Evolutionary conservation across 139 green algal genomes (phyloP).

Genomic region (Coelastrella sp.): DNA sequence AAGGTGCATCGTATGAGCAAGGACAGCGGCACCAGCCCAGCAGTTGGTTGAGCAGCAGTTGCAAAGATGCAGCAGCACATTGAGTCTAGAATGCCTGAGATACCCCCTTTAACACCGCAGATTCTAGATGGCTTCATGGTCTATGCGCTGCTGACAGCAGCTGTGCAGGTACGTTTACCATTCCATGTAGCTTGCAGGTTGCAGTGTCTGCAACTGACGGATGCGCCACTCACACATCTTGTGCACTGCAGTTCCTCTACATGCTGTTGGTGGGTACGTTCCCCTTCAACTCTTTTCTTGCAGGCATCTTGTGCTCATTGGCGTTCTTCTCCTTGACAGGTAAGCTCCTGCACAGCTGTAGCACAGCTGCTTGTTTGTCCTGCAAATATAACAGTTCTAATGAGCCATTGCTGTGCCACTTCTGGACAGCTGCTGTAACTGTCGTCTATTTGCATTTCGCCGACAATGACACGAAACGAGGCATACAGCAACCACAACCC

Average conservation of each 20-base stretch:
- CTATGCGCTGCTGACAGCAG: slow-evolving; percentile 68
- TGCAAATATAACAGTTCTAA: too few species aligned
- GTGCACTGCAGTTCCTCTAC: slow-evolving; percentile 78
- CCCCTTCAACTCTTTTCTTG: slow-evolving; percentile 92
- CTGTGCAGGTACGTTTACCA: slow-evolving; percentile 62
- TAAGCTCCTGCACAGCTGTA: slow-evolving; percentile 33
- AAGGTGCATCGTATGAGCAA: slow-evolving; percentile 62
- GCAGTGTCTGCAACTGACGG: background rate
- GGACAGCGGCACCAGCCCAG: background rate
- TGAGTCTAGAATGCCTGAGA: background rate
- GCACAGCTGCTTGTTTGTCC: too few species aligned
- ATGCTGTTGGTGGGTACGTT: slow-evolving; percentile 85
- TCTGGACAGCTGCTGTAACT: too few species aligned
- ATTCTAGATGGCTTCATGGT: slow-evolving; percentile 77
- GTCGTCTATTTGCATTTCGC: too few species aligned
- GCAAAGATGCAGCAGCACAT: background rate
- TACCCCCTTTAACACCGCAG: slow-evolving; percentile 45
- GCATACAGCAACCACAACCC: too few species aligned
- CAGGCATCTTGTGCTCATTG: slow-evolving; percentile 80
- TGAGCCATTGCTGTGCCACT: too few species aligned
- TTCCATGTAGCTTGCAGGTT: too few species aligned
- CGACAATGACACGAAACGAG: too few species aligned
- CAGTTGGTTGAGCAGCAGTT: background rate
- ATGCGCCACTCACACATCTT: background rate
- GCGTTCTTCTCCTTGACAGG: slow-evolving; percentile 86